Evolutionary conservation across 2,329 filamentous ascomycete species (phyloP).

Genomic region (Aspergillus awamori): DNA sequence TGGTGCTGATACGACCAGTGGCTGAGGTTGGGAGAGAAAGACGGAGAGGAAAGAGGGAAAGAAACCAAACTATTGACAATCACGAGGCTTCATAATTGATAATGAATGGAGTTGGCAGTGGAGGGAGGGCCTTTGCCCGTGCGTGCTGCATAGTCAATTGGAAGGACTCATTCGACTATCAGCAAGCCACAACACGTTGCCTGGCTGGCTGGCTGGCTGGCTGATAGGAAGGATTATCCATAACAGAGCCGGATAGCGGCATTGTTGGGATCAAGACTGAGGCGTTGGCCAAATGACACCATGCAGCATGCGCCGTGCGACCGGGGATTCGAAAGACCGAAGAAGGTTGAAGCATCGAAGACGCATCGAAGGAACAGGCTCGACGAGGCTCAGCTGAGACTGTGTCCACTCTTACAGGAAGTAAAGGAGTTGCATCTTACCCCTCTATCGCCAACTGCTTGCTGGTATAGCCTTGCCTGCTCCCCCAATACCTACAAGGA

Average conservation of each 20-base stretch:
- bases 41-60: background rate
- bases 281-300: constrained; percentile 23
- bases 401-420: no score
- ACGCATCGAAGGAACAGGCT: constrained; percentile 33
- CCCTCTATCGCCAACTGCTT: background rate
- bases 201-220: constrained; percentile 12
- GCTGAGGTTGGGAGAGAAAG: background rate
- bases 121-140: constrained; percentile 15
- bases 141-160: constrained; percentile 16
- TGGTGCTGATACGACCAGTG: background rate
- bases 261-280: constrained; percentile 18
- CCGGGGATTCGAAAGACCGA: constrained; percentile 6
- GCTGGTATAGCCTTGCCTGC: background rate
- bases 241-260: constrained; percentile 18
- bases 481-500: background rate
- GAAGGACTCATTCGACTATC: constrained; percentile 16
- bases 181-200: constrained; percentile 25
- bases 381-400: constrained; percentile 21
- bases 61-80: constrained; percentile 12
- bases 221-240: constrained; percentile 11
- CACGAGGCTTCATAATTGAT: constrained; percentile 16
- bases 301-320: constrained; percentile 8
- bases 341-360: constrained; percentile 31
- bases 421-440: no score
- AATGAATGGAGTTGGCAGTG: constrained; percentile 5